These are phyloP conservation scores for Wickerhamomyces hampshirensis DNA, from an alignment of 805 yeast genomes.

Conservation along the genomic window DNA sequence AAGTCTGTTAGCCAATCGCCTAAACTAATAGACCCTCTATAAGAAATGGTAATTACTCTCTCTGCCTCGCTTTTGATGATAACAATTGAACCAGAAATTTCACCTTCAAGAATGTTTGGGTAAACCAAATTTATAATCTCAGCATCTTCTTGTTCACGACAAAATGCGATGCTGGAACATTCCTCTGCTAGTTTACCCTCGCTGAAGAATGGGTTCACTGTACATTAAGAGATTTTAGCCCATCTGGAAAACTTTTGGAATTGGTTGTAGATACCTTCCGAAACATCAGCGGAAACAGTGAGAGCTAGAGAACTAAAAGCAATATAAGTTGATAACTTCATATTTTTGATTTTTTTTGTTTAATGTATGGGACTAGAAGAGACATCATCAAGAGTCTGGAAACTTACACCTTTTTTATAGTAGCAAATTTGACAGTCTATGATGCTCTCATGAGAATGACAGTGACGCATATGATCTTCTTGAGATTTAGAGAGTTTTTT, in stretches of 20 bases:
- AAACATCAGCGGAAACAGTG: not conserved
- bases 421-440: no score
- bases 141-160: slow-evolving; percentile 2
- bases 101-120: slow-evolving; percentile 23
- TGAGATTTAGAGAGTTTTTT: no score
- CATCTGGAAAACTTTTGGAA: slow-evolving; percentile 5
- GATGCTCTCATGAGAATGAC: no score
- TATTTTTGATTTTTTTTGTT: no score
- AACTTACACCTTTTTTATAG: no score
- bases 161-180: slow-evolving; percentile 9
- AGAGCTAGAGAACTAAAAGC: not conserved
- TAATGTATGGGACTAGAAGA: no score
- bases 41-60: slow-evolving; percentile 42
- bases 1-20: slow-evolving; percentile 63
- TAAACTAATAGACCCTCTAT: slow-evolving; percentile 59
- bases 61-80: slow-evolving; percentile 43
- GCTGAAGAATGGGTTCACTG: slow-evolving; percentile 1
- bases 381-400: no score
- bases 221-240: slow-evolving; percentile 15
- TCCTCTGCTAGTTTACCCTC: slow-evolving; percentile 4
- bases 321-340: no score
- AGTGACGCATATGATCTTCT: no score
- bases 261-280: not conserved
- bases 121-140: slow-evolving; percentile 8
- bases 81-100: slow-evolving; percentile 50